Evolutionary conservation across 805 yeast genomes (phyloP).

Genomic region (Dipodascus albidus): DNA sequence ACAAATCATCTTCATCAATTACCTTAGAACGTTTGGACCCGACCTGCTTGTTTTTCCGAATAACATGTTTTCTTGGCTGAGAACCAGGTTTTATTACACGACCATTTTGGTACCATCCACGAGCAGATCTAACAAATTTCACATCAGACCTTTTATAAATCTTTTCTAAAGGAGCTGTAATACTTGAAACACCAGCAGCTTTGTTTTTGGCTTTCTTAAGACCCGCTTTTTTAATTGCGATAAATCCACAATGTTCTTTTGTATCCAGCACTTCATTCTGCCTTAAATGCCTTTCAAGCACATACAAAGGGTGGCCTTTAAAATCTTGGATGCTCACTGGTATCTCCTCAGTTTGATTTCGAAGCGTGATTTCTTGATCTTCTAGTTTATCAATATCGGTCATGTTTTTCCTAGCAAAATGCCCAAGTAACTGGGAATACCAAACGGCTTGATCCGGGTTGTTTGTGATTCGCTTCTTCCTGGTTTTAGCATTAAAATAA

Average conservation of each 20-base stretch:
- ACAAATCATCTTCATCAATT: slow-evolving; percentile 9
- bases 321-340: slow-evolving; percentile 78
- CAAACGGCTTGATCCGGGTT: slow-evolving; percentile 46
- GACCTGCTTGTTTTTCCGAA: slow-evolving; percentile 20
- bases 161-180: slow-evolving; percentile 8
- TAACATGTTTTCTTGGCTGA: slow-evolving; percentile 44
- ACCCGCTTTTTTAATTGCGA: slow-evolving; percentile 35
- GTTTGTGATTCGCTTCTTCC: slow-evolving; percentile 59
- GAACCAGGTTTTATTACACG: slow-evolving; percentile 61
- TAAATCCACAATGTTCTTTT: slow-evolving; percentile 61
- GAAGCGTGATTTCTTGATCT: slow-evolving; percentile 43
- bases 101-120: slow-evolving; percentile 81
- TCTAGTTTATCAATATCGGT: slow-evolving; percentile 30
- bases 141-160: slow-evolving; percentile 60
- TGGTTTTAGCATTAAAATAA: slow-evolving; percentile 58
- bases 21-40: slow-evolving; percentile 14
- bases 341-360: slow-evolving; percentile 70
- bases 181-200: background rate
- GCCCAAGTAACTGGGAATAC: slow-evolving; percentile 40
- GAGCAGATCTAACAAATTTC: slow-evolving; percentile 52
- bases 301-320: slow-evolving; percentile 78
- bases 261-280: slow-evolving; percentile 65
- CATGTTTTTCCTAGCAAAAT: slow-evolving; percentile 13
- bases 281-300: slow-evolving; percentile 61
- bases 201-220: slow-evolving; percentile 30